Evolutionary conservation across 208 protist genomes (phyloP), one percentile per base, ranked within the genome.

Genomic region (Trypanosoma theileri): DNA sequence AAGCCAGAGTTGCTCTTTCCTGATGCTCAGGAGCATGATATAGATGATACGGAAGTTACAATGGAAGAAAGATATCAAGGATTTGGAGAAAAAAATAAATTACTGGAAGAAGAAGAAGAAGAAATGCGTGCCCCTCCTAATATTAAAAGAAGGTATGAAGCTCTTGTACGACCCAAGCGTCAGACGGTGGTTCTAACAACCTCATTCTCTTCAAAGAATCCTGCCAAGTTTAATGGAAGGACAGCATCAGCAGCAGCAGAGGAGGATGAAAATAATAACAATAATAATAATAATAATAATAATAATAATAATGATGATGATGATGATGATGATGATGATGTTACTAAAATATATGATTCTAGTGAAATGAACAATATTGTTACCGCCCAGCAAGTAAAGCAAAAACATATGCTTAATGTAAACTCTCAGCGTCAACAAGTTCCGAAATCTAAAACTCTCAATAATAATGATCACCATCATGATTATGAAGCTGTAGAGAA

Each of bases 291-390:
- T 55, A 79, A 89, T 51, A 79, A 88, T 41, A 90, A 81, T 24
- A 67, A 75, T 54, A 63, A 60, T 3, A 59, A 21, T 8, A 14
- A 76, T 60, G 59, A 76, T 59, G 69, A 48, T 48, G 48, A 64
- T 11, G 65, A 71, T 45, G 75, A 78, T 9, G 73, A 80, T 41
- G 83, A 81, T 42, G 80, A 75, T 55, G 81, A 89, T 51, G 81
- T 89, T 41, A 90, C 84, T 24, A 67, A 75, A 45, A 86, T 90
- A n/a, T 90, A 93, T 76, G 87, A 71, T 68, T 69, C 58, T 59
- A 80, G 89, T 44, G 87, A 91, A 71, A 73, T 93, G 56, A 60
- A 60, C 0, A 60, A 22, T 12, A n/a, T 50, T 21, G 17, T 54
- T n/a, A 28, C 19, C n/a, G 4, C 50, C 0, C n/a, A 54, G 24